Base-by-base conservation (phyloP, 768 basidiomycete genomes). In the Termitomyces sp. region DNA sequence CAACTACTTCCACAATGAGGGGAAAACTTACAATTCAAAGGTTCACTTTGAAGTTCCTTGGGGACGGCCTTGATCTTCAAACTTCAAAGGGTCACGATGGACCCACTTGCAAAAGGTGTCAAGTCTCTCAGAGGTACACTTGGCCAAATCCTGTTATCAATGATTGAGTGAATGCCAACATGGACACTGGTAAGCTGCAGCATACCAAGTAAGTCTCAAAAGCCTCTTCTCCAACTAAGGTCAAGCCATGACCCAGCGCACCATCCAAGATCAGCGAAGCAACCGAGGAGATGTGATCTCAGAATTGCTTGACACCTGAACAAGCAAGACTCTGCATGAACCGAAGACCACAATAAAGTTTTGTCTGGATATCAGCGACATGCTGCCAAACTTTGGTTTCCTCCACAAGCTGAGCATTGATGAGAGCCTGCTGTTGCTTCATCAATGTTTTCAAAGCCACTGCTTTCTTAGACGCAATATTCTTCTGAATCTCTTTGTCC, bases 401-500 rank as follows among this genome's bases (percentile, higher is more conserved):
- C 62, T 91, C 91, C 33, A 83, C 82, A 5, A 96, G 77, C 69
- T 98, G 96, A 3, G 85, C 85, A 50, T 88, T 81, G 13, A 98
- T 83, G n/a, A 93, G 80, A 0, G 85, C 87, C 59, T 89, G 86
- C 58, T 97, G 93, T 58, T 89, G 87, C 68, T 94, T 98, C 1
- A 91, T 91, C 18, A 98, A 71, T 1, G 76, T 76, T 7, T 72
- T 74, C 1, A 77, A 64, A 1, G 71, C 67, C 1, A 78, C 71
- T 12, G 83, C 80, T 69, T 91, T 93, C 76, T 98, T 98, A 55
- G 74, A 83, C 6, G 91, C 91, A 1, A 98, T 76, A 0, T 88
- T 85, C 63, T 91, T 87, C 10, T 95, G 84, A n/a, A 96, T 76
- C 59, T 99, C 95, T 27, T 87, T 89, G 60, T 99, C 97, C 96